Base-by-base conservation (phyloP, 768 basidiomycete genomes). In the Russula sp. region DNA sequence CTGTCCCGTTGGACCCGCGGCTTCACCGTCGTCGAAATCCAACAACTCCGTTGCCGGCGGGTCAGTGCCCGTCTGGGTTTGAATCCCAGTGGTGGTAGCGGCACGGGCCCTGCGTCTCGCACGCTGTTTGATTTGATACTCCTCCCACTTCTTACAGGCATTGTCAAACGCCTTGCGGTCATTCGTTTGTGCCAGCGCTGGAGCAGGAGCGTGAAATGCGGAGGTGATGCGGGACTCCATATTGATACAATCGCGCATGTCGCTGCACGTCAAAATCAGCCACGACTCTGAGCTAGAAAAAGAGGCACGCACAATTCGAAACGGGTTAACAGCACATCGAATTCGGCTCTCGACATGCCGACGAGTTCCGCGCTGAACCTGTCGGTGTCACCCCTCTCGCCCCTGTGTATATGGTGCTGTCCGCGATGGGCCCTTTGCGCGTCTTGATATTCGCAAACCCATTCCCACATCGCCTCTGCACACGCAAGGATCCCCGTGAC, bases 391-490 rank as follows among this genome's bases (percentile, higher is more conserved):
- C 10, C 32, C 32, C n/a, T 34, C 55, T 57, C 55, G 22, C 22
- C 49, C 22, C 39, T 66, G 39, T 61, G 50, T 22, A 22, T 14
- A 42, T 55, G 35, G 34, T 48, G 22, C 11, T 54, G 63, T 42
- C 47, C 40, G 32, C 37, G 57, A 40, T 49, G 45, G 31, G 59
- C 57, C 63, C 54, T 27, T 31, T 34, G 53, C n/a, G 52, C n/a
- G 34, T 62, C 70, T 74, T 84, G 84, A 63, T 79, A 80, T 31
- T 79, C 79, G 22, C 75, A 69, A 3, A 89, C 80, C 82, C 84
- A 89, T 59, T 87, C 87, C 89, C 89, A 91, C 87, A 90, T 90
- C 35, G 83, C 77, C 72, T 90, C 89, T 0, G 84, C 78, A 68
- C 87, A 89, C 8, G 79, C 86, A 14, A 89, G 66, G n/a, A 89